These are phyloP conservation scores for Colletotrichum gloeosporioides DNA, from an alignment of 2,329 filamentous ascomycete species.

Conservation along the genomic window DNA sequence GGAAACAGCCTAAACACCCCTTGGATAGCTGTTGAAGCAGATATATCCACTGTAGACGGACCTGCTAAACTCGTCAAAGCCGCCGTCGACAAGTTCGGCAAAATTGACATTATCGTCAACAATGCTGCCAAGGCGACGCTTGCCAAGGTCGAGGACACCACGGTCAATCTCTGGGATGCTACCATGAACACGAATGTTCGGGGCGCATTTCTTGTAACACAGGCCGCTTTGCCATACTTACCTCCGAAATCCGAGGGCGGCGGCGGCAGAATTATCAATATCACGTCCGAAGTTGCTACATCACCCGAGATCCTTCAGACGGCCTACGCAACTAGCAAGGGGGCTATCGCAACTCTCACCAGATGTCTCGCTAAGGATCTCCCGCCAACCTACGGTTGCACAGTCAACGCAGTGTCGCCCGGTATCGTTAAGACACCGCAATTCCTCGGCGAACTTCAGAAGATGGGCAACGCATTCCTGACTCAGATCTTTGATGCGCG, in stretches of 20 bases:
- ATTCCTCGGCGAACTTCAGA: conserved; percentile 37
- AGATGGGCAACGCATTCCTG: conserved; percentile 38
- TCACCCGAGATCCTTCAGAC: conserved; percentile 42
- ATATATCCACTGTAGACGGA: conserved; percentile 41
- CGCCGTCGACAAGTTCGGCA: conserved; percentile 36
- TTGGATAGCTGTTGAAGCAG: conserved; percentile 44
- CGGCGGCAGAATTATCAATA: conserved; percentile 47
- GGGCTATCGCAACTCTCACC: conserved; percentile 54
- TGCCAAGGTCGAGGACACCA: conserved; percentile 40
- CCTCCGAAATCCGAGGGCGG: conserved; percentile 20
- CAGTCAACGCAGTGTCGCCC: conserved; percentile 49
- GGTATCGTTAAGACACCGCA: conserved; percentile 48
- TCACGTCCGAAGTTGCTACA: conserved; percentile 40
- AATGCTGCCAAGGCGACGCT: conserved; percentile 41
- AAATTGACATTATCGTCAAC: conserved; percentile 45
- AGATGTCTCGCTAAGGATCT: conserved; percentile 48
- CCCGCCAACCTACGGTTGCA: conserved; percentile 48
- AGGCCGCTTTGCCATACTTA: conserved; percentile 42
- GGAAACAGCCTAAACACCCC: conserved; percentile 23
- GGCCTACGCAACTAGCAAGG: conserved; percentile 55
- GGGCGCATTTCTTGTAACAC: conserved; percentile 47
- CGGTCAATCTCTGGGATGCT: conserved; percentile 40
- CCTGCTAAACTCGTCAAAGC: conserved; percentile 40
- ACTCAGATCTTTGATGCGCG: conserved; percentile 43
- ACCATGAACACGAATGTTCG: conserved; percentile 46